Conservation (phyloP, 306 rosid species). For the Sindora glabra region DNA sequence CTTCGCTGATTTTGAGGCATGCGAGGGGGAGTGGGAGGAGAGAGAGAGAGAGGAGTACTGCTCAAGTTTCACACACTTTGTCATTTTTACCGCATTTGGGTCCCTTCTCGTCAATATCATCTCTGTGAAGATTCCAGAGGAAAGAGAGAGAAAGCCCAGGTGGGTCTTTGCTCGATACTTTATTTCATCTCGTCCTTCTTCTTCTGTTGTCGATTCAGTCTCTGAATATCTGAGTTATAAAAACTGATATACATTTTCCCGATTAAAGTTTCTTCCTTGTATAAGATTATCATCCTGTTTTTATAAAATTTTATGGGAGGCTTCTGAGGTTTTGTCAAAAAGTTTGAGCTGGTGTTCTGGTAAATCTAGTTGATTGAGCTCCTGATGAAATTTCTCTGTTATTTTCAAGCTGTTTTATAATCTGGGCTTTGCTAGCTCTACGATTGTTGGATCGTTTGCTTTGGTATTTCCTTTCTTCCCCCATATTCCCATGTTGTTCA, state of each 20-base stretch:
- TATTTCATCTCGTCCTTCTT: neutral
- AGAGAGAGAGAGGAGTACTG: constrained; percentile 26
- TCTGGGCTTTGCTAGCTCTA: constrained; percentile 1
- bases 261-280: neutral
- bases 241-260: neutral
- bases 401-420: neutral
- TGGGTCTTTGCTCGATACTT: constrained; percentile 2
- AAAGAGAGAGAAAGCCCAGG: constrained; percentile 30
- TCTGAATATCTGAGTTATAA: constrained; percentile 9
- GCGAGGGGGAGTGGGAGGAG: constrained; percentile 19
- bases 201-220: neutral
- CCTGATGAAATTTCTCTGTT: neutral
- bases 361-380: neutral
- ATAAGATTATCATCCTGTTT: constrained; percentile 3
- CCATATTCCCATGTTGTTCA: neutral
- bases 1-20: constrained; percentile 93
- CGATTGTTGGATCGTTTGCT: neutral
- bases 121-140: constrained; percentile 33
- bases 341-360: neutral
- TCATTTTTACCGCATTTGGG: constrained; percentile 36
- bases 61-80: constrained; percentile 46
- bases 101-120: constrained; percentile 16
- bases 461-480: neutral
- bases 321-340: neutral
- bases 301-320: neutral